Evolutionary conservation across 768 basidiomycete genomes (phyloP), one percentile per base, ranked within the genome.

Genomic region (Tylopilus sp.): DNA sequence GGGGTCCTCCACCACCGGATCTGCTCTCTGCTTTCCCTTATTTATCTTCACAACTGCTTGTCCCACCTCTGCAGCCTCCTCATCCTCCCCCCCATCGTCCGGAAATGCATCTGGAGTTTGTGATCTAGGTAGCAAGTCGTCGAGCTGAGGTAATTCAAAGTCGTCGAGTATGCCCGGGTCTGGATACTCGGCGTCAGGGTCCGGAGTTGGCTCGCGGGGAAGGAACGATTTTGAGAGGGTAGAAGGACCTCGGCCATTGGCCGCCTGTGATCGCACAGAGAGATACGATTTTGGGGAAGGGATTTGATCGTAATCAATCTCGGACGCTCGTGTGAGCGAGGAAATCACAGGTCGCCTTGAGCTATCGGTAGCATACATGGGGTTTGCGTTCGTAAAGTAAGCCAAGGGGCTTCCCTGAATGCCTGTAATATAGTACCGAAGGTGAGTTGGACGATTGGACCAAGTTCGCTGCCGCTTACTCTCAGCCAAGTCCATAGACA

Each of bases 401-500:
- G 62, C 66, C 21, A 67, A 41, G 15, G 71, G 71, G 45, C 63
- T 68, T 15, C 61, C 65, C 28, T 58, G 64, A 44, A 64, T 66
- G 57, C 68, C 64, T 64, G 46, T 35, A 39, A 33, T 38, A 56
- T 25, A 9, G 55, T 25, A 9, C 10, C 9, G 23, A 11, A 42
- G 31, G 41, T 58, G 58, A 53, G 51, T 28, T 10, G 28, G 44
- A 43, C 40, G 17, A 26, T 22, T 8, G 18, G 40, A 21, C 23
- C n/a, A n/a, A 38, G 40, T 22, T 22, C 26, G 47, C 20, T 10
- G 48, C 5, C 17, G 74, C 81, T 66, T 65, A 87, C 87, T 86
- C 56, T 88, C 83, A 26, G 78, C 82, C 35, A 91, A 52, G 47
- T 88, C 85, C 89, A 91, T 90, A 11, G 82, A 83, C 76, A 83